Conservation (phyloP, 2,329 filamentous ascomycete genomes). For the Sporothrix euskadiensis region DNA sequence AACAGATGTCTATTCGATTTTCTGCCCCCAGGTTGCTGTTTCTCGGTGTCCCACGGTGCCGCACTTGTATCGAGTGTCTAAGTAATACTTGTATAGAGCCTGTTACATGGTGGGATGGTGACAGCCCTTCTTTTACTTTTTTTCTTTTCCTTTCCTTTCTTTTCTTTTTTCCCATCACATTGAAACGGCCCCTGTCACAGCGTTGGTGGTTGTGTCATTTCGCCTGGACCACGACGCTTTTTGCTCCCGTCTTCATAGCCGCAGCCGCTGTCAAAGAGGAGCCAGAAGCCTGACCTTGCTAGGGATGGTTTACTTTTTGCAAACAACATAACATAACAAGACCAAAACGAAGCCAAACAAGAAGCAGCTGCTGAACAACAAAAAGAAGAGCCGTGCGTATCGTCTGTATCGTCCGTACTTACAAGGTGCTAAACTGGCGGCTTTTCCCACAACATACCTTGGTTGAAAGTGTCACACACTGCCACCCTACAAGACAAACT, state of each 20-base stretch:
- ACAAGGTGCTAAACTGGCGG: neutral
- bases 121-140: neutral
- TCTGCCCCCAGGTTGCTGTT: constrained; percentile 11
- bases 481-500: neutral
- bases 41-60: neutral
- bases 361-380: neutral
- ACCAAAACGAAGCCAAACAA: neutral
- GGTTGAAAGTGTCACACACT: neutral
- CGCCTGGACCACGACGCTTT: neutral
- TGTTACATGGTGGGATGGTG: neutral
- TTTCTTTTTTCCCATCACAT: neutral
- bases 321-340: neutral
- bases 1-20: neutral
- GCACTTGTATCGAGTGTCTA: neutral
- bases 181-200: neutral
- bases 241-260: neutral
- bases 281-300: neutral
- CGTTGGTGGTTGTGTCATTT: neutral
- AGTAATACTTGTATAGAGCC: neutral
- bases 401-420: neutral
- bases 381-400: neutral
- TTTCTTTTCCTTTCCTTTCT: neutral
- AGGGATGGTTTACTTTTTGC: neutral
- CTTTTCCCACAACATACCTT: neutral
- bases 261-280: neutral